Evolutionary conservation across 345 rosid species (phyloP), one percentile per base, ranked within the genome.

Genomic region (Passiflora organensis): DNA sequence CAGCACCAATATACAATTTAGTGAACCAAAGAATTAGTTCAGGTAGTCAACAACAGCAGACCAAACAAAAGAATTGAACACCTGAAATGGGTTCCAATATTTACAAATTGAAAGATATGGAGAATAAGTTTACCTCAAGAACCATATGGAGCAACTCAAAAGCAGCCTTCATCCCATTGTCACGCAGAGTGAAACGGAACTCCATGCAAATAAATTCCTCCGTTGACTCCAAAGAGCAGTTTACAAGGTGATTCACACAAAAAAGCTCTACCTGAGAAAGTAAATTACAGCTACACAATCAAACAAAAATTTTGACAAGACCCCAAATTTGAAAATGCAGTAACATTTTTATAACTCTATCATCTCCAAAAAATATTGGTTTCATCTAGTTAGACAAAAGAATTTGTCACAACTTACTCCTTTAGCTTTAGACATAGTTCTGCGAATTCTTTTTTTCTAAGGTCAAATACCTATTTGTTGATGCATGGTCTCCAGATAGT

Each of bases 111-210:
- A 32, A 36, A 51, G 17, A 48, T 36, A 43, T 51, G 44, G 22
- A 58, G 49, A 20, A 57, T 24, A 34, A 17, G 39, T 36, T 50
- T 42, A 91, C 98, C 98, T 89, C 97, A 56, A 94, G 97, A 70
- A 94, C 99, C 97, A 94, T 94, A 69, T 94, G 99, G 60, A 94
- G 99, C 56, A 94, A 70, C 78, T 94, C 94, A 79, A 94, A 94
- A 70, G 97, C 97, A 50, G 97, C 99, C 56, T 64, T 78, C 99
- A 94, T 94, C 48, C 99, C 99, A 71, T 89, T 85, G 73, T 94
- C 99, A 66, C 97, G 86, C 20, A 89, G 69, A 65, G 97, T 94
- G 69, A 89, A 94, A 46, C 97, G 97, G 62, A 89, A 89, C 71
- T 94, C 99, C 99, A 94, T 94, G 39, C 96, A 81, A 67, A 94